Evolutionary conservation across 768 basidiomycete species (phyloP).

Genomic region (Russula lepida): DNA sequence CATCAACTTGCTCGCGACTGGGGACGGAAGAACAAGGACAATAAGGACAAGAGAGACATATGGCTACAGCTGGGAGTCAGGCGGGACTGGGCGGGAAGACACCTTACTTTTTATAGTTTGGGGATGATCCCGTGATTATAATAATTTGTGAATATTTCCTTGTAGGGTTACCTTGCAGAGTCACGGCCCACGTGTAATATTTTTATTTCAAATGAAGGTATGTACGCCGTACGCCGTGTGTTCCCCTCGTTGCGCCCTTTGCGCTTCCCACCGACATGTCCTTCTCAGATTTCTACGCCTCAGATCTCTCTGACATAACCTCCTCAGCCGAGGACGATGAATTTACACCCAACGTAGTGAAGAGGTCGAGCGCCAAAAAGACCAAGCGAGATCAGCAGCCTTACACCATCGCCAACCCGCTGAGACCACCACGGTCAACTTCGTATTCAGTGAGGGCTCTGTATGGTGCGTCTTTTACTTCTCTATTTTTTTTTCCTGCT

Average conservation of each 20-base stretch:
- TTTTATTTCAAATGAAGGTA: too few relatives aligned
- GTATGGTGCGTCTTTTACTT: slow-evolving; percentile 23
- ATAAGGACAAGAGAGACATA: too few relatives aligned
- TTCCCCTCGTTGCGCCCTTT: neutral
- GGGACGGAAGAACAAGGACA: too few relatives aligned
- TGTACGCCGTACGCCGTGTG: neutral
- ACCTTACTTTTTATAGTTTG: neutral
- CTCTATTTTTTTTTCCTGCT: neutral
- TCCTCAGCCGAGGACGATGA: slow-evolving; percentile 25
- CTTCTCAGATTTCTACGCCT: slow-evolving; percentile 23
- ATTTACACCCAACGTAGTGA: neutral
- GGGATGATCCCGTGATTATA: neutral
- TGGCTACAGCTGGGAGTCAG: too few relatives aligned
- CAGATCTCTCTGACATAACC: slow-evolving; percentile 26
- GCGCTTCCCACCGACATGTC: slow-evolving; percentile 13
- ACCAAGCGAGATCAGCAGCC: neutral
- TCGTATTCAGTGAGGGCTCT: slow-evolving; percentile 29
- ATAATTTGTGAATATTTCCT: neutral
- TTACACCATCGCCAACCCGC: slow-evolving; percentile 18
- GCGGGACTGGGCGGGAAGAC: too few relatives aligned
- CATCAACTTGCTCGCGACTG: too few relatives aligned
- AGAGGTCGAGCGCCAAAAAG: slow-evolving; percentile 11
- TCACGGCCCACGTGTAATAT: too few relatives aligned
- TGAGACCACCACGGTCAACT: slow-evolving; percentile 24
- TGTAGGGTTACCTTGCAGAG: neutral